These are phyloP conservation scores for Panicum miliaceum DNA, from an alignment of 176 grass and related monocot genomes.

Conservation along the genomic window DNA sequence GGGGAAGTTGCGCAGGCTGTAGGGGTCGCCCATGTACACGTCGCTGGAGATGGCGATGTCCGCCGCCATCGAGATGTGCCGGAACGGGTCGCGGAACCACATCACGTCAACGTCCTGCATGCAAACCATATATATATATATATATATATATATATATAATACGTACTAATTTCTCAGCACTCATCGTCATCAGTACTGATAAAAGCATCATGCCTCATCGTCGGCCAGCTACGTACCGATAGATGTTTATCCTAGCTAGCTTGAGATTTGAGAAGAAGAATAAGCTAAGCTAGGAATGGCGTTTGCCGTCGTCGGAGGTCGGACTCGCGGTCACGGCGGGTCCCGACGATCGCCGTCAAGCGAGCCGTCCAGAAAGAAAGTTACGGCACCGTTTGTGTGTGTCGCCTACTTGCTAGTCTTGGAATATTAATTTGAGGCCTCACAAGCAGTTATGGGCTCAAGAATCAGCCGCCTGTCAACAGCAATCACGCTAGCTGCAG, in stretches of 20 bases:
- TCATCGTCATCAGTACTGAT: too few relatives aligned
- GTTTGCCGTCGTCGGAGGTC: too few relatives aligned
- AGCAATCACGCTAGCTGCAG: too few relatives aligned
- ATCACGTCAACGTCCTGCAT: slow-evolving; percentile 85
- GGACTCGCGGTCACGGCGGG: too few relatives aligned
- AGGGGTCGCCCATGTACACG: slow-evolving; percentile 68
- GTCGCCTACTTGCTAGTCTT: not conserved
- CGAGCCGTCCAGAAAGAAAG: not conserved
- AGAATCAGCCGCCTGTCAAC: not conserved
- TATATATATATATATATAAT: too few relatives aligned
- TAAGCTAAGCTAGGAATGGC: too few relatives aligned
- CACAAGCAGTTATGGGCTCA: not conserved
- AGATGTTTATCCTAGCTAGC: too few relatives aligned
- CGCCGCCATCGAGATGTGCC: slow-evolving; percentile 69
- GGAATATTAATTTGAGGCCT: not conserved
- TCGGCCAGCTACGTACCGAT: too few relatives aligned
- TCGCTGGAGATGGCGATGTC: slow-evolving; percentile 88
- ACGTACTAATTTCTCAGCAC: too few relatives aligned
- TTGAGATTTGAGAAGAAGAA: too few relatives aligned
- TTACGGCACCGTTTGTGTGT: not conserved
- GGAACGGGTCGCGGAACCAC: slow-evolving; percentile 94
- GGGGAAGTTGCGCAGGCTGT: slow-evolving; percentile 74
- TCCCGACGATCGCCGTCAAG: not conserved
- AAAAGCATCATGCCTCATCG: too few relatives aligned
- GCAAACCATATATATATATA: too few relatives aligned